Base-by-base conservation (phyloP, 306 rosid species). In the Cicer bijugum region DNA sequence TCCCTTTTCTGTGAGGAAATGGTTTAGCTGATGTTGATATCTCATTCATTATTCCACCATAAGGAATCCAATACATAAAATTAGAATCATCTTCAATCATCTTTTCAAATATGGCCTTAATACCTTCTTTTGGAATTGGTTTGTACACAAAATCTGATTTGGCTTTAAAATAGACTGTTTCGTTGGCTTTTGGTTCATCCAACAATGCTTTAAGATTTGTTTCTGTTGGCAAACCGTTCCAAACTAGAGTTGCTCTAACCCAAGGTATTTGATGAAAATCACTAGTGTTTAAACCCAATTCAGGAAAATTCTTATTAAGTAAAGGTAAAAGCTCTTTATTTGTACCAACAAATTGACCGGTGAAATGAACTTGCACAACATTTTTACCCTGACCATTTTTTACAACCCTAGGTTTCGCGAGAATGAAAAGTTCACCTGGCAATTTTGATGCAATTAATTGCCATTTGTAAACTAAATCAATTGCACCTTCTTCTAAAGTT, bases 391-490 rank as follows among this genome's bases (percentile, higher is more conserved):
- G 17, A 16, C 17, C 17, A 16, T 16, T 16, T 16, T 16, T 16
- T 16, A 16, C 17, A 16, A 16, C 17, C 17, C 17, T 16, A 16
- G 17, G 17, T 16, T 16, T 16, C 17, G 17, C 17, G 17, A 16
- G 17, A 16, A 16, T 16, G 17, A 16, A 16, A 16, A 16, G 17
- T 16, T 16, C 17, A 16, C 17, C 17, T 0, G 17, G 17, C 17
- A 16, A 16, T 16, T 16, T 16, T 16, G 17, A 16, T 16, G 17
- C 17, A 16, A 16, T 16, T 16, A 20, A 20, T 20, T 20, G 89
- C 96, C 92, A 90, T 65, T 39, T 78, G 40, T 67, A 80, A 6
- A 83, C 77, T 47, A 83, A 23, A 72, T 83, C 88, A 0, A 86
- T 82, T 4, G 67, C 82, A 6, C 62, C 83, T 57, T 84, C 79